phyloP scores from a whole-genome alignment of 2,329 filamentous ascomycete species.

The Xylariaceae sp. region DNA sequence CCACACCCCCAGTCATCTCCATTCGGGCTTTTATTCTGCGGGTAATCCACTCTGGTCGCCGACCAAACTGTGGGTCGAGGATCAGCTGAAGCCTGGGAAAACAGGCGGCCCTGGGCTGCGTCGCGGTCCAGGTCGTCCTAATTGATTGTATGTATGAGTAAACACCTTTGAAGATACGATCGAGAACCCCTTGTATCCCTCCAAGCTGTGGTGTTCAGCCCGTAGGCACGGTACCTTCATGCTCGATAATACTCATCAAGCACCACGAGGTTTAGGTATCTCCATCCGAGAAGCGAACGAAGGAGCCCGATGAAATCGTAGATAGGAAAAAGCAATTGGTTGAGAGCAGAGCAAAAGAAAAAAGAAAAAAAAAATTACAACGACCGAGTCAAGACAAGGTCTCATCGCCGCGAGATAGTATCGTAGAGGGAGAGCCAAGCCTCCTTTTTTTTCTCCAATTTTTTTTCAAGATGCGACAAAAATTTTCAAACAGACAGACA shows the following conservation, averaged over 20 bases:
- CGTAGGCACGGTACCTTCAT: too few relatives aligned
- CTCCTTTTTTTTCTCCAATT: not conserved
- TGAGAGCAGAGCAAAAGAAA: not conserved
- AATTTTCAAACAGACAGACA: not conserved
- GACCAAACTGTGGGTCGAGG: constrained; percentile 10
- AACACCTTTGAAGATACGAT: too few relatives aligned
- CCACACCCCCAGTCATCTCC: not conserved
- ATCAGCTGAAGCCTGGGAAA: constrained; percentile 13
- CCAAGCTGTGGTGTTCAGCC: not conserved
- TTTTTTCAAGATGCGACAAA: not conserved
- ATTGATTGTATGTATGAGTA: too few relatives aligned
- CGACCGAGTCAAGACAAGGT: not conserved
- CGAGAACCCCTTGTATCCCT: not conserved
- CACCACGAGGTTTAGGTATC: not conserved
- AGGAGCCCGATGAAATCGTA: not conserved
- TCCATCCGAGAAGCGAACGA: not conserved
- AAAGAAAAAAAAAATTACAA: not conserved
- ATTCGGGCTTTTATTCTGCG: constrained; percentile 13
- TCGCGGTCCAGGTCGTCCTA: too few relatives aligned
- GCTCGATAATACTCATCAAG: too few relatives aligned
- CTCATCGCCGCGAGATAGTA: not conserved
- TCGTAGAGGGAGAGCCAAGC: not conserved
- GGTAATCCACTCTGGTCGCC: constrained; percentile 16
- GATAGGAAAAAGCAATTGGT: not conserved
- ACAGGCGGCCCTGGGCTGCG: too few relatives aligned